phyloP scores from a whole-genome alignment of 345 rosid species.

The Reutealis trisperma region DNA sequence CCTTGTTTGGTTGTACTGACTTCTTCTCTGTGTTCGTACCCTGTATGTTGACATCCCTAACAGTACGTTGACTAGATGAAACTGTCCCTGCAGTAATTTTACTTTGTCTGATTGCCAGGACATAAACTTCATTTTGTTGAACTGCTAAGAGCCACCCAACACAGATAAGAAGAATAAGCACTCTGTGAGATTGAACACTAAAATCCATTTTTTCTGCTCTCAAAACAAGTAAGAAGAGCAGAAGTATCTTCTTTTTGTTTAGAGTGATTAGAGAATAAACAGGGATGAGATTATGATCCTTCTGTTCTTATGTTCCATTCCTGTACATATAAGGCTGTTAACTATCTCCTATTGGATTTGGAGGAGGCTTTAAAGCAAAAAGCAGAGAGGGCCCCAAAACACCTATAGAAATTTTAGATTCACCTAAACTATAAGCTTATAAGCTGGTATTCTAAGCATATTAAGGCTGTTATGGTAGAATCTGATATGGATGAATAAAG shows the following conservation, averaged over 20 bases:
- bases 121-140: conserved; percentile 39
- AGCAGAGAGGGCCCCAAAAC: conserved; percentile 58
- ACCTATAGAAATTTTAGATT: conserved; percentile 49
- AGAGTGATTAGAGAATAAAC: conserved; percentile 42
- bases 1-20: conserved; percentile 34
- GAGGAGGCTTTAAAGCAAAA: conserved; percentile 56
- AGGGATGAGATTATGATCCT: conserved; percentile 37
- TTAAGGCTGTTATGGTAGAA: conserved; percentile 73
- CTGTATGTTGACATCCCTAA: conserved; percentile 37
- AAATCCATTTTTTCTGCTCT: conserved; percentile 45
- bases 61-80: conserved; percentile 35
- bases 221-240: conserved; percentile 40
- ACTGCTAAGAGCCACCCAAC: conserved; percentile 48
- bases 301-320: conserved; percentile 46
- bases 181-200: conserved; percentile 32
- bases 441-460: conserved; percentile 57
- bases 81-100: conserved; percentile 29
- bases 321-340: conserved; percentile 55
- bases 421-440: conserved; percentile 46
- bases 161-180: conserved; percentile 55
- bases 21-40: conserved; percentile 37
- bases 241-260: conserved; percentile 41
- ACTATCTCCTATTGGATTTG: conserved; percentile 52
- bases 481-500: conserved; percentile 66
- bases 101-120: conserved; percentile 33